Evolutionary conservation across 495 filamentous ascomycete species (phyloP).

Genomic region (Neurospora sp.): DNA sequence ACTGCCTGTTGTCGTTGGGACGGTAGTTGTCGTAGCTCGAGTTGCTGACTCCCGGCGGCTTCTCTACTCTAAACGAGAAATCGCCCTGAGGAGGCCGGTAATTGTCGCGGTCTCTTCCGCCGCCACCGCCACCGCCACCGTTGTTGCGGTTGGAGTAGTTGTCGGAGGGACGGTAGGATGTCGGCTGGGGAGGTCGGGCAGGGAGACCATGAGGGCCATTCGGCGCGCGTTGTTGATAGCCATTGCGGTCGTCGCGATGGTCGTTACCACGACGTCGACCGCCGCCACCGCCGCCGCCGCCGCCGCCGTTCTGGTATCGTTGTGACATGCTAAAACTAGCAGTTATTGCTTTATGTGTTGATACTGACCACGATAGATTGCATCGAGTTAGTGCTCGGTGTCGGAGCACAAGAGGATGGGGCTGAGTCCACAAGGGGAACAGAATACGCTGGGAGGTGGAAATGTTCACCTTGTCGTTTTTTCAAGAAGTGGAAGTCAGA

Average conservation of each 20-base stretch:
- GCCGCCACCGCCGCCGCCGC: background rate
- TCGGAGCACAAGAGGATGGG: background rate
- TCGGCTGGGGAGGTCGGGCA: background rate
- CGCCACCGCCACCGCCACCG: constrained; percentile 4
- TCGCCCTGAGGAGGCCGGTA: constrained; percentile 32
- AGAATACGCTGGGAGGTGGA: background rate
- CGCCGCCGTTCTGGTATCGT: background rate
- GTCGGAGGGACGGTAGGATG: background rate
- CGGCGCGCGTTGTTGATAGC: background rate
- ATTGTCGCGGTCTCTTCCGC: constrained; percentile 3
- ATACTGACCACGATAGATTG: background rate
- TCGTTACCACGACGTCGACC: background rate
- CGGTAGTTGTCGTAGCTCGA: constrained; percentile 13
- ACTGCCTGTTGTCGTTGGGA: constrained; percentile 3
- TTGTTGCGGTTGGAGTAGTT: background rate
- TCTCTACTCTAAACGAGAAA: constrained; percentile 36
- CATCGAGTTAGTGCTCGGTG: background rate
- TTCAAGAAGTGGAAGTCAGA: background rate
- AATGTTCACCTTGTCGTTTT: background rate
- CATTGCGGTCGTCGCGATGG: constrained; percentile 8
- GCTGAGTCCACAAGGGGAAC: background rate
- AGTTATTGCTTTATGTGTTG: background rate
- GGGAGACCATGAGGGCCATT: constrained; percentile 1
- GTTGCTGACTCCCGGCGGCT: constrained; percentile 27
- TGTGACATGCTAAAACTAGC: background rate